Percentiles rank a stretch among this genome's conserved stretches.
Conservation (phyloP, 768 basidiomycete genomes). For the Auriscalpium microsporum region DNA sequence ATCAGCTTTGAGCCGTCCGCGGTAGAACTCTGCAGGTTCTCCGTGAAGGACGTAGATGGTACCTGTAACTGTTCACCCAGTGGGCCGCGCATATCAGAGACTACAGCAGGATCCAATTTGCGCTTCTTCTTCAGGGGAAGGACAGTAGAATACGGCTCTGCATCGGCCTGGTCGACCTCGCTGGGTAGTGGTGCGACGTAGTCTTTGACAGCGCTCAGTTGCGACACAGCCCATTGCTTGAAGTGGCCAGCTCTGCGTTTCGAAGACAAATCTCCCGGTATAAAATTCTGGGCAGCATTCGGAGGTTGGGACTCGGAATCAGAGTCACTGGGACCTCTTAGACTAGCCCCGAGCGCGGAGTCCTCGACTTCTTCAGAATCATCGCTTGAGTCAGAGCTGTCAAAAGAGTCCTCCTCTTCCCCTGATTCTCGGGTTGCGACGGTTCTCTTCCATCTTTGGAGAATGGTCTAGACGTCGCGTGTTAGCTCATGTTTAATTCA, state of each 20-base stretch:
- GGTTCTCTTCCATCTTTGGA: constrained; percentile 43
- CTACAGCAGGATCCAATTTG: constrained; percentile 28
- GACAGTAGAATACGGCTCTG: neutral
- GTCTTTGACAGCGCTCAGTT: constrained; percentile 47
- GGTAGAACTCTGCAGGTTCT: constrained; percentile 29
- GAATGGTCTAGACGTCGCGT: constrained; percentile 23
- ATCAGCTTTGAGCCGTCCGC: neutral
- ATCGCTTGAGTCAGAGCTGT: constrained; percentile 72
- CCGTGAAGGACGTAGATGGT: constrained; percentile 58
- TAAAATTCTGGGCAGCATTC: constrained; percentile 18
- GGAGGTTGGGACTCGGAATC: constrained; percentile 10
- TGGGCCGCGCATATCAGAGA: constrained; percentile 61
- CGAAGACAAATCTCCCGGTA: constrained; percentile 7
- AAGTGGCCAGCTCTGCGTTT: constrained; percentile 46
- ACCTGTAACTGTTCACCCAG: constrained; percentile 64
- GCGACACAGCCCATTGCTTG: constrained; percentile 85
- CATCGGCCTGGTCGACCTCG: neutral
- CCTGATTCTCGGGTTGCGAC: constrained; percentile 21
- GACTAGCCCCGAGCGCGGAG: neutral
- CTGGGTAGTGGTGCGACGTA: constrained; percentile 24
- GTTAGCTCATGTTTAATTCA: neutral
- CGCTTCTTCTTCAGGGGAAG: constrained; percentile 37
- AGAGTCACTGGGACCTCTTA: neutral
- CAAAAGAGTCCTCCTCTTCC: constrained; percentile 52
- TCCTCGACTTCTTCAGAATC: constrained; percentile 27